Percentiles rank a stretch among this genome's conserved stretches.
phyloP scores from a whole-genome alignment of 2,329 filamentous ascomycete species.

The Colletotrichum sp. region DNA sequence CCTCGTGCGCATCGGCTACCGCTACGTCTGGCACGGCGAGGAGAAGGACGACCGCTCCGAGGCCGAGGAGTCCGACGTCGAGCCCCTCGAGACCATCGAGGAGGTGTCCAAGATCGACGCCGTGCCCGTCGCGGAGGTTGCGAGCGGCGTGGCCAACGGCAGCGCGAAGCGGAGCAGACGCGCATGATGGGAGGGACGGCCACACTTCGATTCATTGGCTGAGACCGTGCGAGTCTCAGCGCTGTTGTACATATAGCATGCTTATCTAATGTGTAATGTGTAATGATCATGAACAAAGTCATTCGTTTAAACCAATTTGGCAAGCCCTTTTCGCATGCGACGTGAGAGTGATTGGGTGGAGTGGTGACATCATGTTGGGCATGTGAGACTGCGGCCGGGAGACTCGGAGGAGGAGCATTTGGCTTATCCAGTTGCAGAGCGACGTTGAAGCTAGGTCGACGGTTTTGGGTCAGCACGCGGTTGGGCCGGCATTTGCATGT shows the following conservation, averaged over 20 bases:
- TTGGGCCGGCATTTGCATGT: neutral
- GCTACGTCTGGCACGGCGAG: constrained; percentile 54
- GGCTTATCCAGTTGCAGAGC: neutral
- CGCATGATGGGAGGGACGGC: neutral
- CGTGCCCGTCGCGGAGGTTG: neutral
- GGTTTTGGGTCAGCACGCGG: neutral
- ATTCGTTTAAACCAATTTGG: neutral
- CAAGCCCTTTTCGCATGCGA: neutral
- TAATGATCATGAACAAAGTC: constrained; percentile 8
- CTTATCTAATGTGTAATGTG: constrained; percentile 9
- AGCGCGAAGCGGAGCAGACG: constrained; percentile 4
- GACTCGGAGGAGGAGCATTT: neutral
- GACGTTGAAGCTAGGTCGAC: neutral
- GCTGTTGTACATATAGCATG: neutral
- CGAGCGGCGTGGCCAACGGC: neutral
- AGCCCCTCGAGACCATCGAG: constrained; percentile 25
- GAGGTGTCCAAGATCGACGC: constrained; percentile 11
- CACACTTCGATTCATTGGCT: neutral
- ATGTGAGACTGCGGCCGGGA: neutral
- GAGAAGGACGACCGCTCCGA: constrained; percentile 63
- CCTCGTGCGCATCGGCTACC: constrained; percentile 60
- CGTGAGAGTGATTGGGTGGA: neutral
- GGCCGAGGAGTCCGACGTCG: constrained; percentile 55
- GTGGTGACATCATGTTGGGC: neutral
- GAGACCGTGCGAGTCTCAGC: neutral